A percentile compares a stretch with the other conserved stretches of the same genome.
phyloP scores from a whole-genome alignment of 2,329 filamentous ascomycete species.

The Aspergillus terreus region DNA sequence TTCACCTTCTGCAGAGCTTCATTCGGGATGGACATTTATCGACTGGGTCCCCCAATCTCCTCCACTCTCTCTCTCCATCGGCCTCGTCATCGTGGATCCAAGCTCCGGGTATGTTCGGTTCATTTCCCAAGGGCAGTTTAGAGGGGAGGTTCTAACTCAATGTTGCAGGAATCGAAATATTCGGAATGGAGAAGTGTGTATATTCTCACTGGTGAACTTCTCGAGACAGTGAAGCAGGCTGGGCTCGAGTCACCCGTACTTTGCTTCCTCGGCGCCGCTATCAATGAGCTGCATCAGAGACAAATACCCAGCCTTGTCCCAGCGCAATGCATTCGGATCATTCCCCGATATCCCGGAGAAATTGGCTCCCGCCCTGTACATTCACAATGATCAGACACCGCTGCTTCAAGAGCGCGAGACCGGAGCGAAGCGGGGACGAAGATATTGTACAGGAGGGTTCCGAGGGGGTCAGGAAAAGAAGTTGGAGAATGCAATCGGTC shows the following conservation, averaged over 20 bases:
- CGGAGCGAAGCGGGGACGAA: neutral
- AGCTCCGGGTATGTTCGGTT: constrained; percentile 39
- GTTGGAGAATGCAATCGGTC: neutral
- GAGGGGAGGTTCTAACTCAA: constrained; percentile 8
- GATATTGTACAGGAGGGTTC: neutral
- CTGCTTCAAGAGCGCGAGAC: constrained; percentile 1
- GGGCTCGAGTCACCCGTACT: constrained; percentile 58
- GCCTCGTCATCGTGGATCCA: no score
- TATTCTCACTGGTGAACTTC: constrained; percentile 73
- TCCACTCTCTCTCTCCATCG: no score
- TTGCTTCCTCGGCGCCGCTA: constrained; percentile 23
- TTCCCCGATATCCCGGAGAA: constrained; percentile 44
- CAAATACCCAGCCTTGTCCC: constrained; percentile 40
- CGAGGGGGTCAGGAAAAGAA: neutral
- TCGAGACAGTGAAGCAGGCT: constrained; percentile 64
- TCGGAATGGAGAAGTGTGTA: constrained; percentile 74
- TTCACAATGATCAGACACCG: neutral
- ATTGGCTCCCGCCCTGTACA: constrained; percentile 40
- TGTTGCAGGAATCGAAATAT: constrained; percentile 60
- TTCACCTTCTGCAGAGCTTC: constrained; percentile 88
- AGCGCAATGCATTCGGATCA: constrained; percentile 40
- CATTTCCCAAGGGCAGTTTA: constrained; percentile 7
- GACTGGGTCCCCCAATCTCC: no score
- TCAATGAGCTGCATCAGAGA: constrained; percentile 35
- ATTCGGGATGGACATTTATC: constrained; percentile 91